phyloP scores from a whole-genome alignment of 352 stramenopile species.

The Globisporangium polare region DNA sequence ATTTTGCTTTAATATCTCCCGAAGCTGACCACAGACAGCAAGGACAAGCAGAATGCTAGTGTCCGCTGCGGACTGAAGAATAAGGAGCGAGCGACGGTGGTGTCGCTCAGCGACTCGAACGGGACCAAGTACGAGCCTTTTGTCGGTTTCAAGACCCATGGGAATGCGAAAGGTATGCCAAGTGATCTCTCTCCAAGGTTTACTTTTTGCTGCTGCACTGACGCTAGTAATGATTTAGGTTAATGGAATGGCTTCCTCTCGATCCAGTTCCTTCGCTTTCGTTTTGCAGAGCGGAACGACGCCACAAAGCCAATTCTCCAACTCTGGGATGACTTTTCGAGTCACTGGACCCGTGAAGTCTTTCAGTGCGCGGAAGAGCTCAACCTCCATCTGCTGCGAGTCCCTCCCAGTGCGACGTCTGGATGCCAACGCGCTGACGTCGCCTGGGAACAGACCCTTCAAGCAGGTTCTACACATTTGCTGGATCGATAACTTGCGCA shows the following conservation, averaged over 20 bases:
- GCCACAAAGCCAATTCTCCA: too few species aligned
- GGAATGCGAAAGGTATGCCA: background rate
- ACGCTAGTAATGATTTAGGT: too few species aligned
- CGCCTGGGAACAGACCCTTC: background rate
- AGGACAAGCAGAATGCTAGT: background rate
- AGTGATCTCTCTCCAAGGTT: too few species aligned
- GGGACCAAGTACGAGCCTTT: background rate
- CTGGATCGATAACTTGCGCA: background rate
- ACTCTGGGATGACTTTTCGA: too few species aligned
- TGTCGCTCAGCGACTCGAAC: background rate
- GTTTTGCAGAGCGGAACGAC: too few species aligned
- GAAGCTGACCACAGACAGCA: background rate
- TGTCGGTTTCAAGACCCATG: background rate
- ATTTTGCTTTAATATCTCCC: background rate
- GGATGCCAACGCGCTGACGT: background rate
- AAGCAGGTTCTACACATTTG: background rate
- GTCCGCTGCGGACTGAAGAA: background rate
- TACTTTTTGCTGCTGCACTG: too few species aligned
- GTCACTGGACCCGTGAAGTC: too few species aligned
- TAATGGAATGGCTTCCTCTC: too few species aligned
- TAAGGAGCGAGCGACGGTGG: background rate
- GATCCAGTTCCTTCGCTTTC: too few species aligned
- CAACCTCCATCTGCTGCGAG: too few species aligned
- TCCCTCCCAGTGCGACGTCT: too few species aligned
- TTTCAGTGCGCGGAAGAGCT: too few species aligned